Percentiles rank a stretch among this genome's conserved stretches.
These are phyloP conservation scores for Aureobasidium subglaciale DNA, from an alignment of 2,329 filamentous ascomycete genomes.

Conservation along the genomic window DNA sequence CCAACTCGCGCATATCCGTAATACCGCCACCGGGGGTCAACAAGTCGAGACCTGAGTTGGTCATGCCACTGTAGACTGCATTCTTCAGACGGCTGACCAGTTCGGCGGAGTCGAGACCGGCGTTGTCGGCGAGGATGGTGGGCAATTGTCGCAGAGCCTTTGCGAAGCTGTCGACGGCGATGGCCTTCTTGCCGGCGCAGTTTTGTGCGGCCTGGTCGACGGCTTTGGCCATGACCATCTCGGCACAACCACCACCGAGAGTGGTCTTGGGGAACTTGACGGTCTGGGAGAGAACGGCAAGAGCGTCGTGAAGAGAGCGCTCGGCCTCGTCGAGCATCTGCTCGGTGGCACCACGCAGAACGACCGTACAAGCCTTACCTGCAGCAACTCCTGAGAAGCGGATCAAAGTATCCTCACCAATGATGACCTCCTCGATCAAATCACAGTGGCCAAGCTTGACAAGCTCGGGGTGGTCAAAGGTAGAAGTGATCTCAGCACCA, in stretches of 20 bases:
- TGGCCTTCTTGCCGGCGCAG: constrained; percentile 91
- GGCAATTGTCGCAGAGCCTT: constrained; percentile 85
- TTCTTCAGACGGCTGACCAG: constrained; percentile 86
- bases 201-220: constrained; percentile 90
- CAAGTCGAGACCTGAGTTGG: constrained; percentile 83
- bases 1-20: constrained; percentile 89
- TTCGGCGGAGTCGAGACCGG: constrained; percentile 90
- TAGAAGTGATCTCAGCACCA: constrained; percentile 93
- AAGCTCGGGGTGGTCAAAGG: constrained; percentile 95
- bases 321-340: constrained; percentile 96
- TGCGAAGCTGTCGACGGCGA: constrained; percentile 86
- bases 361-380: constrained; percentile 91
- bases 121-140: constrained; percentile 95
- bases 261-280: constrained; percentile 91
- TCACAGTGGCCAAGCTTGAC: constrained; percentile 95
- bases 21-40: constrained; percentile 85
- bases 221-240: constrained; percentile 99
- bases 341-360: constrained; percentile 90
- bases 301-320: constrained; percentile 87
- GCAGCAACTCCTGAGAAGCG: constrained; percentile 95
- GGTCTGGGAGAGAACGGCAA: constrained; percentile 94
- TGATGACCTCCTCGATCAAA: constrained; percentile 94
- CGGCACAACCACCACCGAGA: constrained; percentile 88
- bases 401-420: constrained; percentile 95
- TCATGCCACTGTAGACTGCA: constrained; percentile 90